Percentiles rank a stretch among this genome's conserved stretches.
phyloP scores from a whole-genome alignment of 805 yeast species.

The Candida sphagnicola region DNA sequence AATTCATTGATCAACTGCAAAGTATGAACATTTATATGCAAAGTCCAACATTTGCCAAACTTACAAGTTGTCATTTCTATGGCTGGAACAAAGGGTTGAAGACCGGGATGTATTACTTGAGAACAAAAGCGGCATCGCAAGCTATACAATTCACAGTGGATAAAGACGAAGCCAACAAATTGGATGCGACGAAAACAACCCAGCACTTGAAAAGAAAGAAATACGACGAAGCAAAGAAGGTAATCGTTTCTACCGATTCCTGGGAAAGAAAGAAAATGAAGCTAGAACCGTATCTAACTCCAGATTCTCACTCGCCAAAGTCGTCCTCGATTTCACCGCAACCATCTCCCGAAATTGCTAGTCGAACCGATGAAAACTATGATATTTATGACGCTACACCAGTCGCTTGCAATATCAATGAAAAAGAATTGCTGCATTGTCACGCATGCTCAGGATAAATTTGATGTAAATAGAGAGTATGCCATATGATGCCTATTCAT shows the following conservation, averaged over 20 bases:
- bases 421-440: constrained; percentile 27
- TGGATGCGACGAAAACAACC: constrained; percentile 2
- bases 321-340: constrained; percentile 4
- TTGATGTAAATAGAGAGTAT: background rate
- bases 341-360: constrained; percentile 2
- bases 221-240: constrained; percentile 13
- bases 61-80: constrained; percentile 42
- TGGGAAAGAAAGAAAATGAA: constrained; percentile 1
- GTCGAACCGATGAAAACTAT: constrained; percentile 8
- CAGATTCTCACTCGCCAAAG: constrained; percentile 10
- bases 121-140: constrained; percentile 35
- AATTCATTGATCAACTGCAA: constrained; percentile 56
- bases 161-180: constrained; percentile 9
- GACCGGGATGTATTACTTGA: constrained; percentile 37
- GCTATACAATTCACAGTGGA: constrained; percentile 36
- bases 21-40: constrained; percentile 41
- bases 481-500: too few relatives aligned
- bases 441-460: constrained; percentile 38
- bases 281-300: background rate
- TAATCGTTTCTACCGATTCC: background rate
- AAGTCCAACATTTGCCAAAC: constrained; percentile 35
- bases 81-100: constrained; percentile 37
- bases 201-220: constrained; percentile 17
- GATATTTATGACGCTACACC: constrained; percentile 34
- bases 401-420: constrained; percentile 24